Conservation (phyloP, 2,329 filamentous ascomycete genomes). For the Zasmidium angulare region DNA sequence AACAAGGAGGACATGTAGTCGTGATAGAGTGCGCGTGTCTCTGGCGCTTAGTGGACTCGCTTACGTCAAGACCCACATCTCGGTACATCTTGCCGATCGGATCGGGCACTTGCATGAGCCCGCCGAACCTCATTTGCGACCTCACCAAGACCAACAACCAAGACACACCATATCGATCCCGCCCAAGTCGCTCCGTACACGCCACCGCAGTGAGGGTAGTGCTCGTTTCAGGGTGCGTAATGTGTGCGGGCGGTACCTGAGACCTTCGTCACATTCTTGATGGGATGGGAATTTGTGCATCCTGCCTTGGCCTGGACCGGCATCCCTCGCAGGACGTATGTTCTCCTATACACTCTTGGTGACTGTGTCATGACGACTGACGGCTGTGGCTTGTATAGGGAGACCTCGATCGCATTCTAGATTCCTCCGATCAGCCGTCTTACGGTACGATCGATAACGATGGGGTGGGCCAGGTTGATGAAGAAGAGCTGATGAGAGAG, state of each 20-base stretch:
- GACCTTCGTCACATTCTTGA: slow-evolving; percentile 25
- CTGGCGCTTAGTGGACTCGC: not conserved
- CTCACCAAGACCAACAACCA: not conserved
- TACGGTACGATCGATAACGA: slow-evolving; percentile 44
- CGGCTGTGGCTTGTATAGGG: slow-evolving; percentile 40
- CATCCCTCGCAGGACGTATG: slow-evolving; percentile 47
- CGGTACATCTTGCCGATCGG: not conserved
- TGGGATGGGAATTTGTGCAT: slow-evolving; percentile 50
- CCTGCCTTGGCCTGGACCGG: slow-evolving; percentile 48
- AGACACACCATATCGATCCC: not conserved
- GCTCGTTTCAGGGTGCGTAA: not conserved
- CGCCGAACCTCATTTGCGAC: not conserved
- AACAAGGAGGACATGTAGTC: not conserved
- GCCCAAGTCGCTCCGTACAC: not conserved
- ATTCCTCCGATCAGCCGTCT: slow-evolving; percentile 40
- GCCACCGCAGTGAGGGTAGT: not conserved
- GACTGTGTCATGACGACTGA: slow-evolving; percentile 10
- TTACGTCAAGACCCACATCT: not conserved
- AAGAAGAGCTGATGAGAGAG: slow-evolving; percentile 50
- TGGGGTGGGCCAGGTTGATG: slow-evolving; percentile 43
- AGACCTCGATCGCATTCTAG: slow-evolving; percentile 48
- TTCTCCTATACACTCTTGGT: slow-evolving; percentile 3
- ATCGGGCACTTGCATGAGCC: not conserved
- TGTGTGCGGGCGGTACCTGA: not conserved
- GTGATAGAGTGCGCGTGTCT: too few species aligned